A percentile compares a stretch with the other conserved stretches of the same genome.
Conservation (phyloP, 805 yeast genomes). For the Ogataea parapolymorpha region DNA sequence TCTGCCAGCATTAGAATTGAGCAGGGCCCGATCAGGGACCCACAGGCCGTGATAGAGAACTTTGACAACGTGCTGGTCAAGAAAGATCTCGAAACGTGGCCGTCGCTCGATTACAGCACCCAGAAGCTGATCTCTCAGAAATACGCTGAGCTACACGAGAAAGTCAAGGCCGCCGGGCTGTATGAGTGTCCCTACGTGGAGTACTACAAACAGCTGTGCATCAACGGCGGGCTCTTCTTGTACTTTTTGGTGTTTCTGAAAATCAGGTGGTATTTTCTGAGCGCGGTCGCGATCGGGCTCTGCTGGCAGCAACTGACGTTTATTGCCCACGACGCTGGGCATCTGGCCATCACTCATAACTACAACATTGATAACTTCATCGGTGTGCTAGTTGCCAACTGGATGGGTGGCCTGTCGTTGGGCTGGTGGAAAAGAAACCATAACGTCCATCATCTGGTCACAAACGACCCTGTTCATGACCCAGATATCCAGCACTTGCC, state of each 20-base stretch:
- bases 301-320: slow-evolving; percentile 91
- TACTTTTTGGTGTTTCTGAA: slow-evolving; percentile 49
- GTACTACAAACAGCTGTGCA: slow-evolving; percentile 64
- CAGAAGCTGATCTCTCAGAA: slow-evolving; percentile 54
- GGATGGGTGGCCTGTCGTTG: slow-evolving; percentile 79
- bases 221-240: slow-evolving; percentile 54
- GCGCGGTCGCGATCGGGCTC: slow-evolving; percentile 66
- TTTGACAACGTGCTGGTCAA: slow-evolving; percentile 57
- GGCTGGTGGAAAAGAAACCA: slow-evolving; percentile 97
- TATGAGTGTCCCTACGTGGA: slow-evolving; percentile 73
- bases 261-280: slow-evolving; percentile 41
- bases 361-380: slow-evolving; percentile 72
- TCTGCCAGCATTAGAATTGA: slow-evolving; percentile 20
- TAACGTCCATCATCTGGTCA: slow-evolving; percentile 86
- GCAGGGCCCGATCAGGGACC: slow-evolving; percentile 45
- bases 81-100: slow-evolving; percentile 54
- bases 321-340: slow-evolving; percentile 90
- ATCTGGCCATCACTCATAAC: slow-evolving; percentile 75
- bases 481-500: slow-evolving; percentile 95
- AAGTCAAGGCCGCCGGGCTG: slow-evolving; percentile 52
- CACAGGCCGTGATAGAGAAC: slow-evolving; percentile 48
- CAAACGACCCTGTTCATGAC: slow-evolving; percentile 93
- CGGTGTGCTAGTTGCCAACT: slow-evolving; percentile 73
- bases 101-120: slow-evolving; percentile 64
- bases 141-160: slow-evolving; percentile 59